These are phyloP conservation scores for Nakataea oryzae DNA, from an alignment of 2,329 filamentous ascomycete species.

Conservation along the genomic window DNA sequence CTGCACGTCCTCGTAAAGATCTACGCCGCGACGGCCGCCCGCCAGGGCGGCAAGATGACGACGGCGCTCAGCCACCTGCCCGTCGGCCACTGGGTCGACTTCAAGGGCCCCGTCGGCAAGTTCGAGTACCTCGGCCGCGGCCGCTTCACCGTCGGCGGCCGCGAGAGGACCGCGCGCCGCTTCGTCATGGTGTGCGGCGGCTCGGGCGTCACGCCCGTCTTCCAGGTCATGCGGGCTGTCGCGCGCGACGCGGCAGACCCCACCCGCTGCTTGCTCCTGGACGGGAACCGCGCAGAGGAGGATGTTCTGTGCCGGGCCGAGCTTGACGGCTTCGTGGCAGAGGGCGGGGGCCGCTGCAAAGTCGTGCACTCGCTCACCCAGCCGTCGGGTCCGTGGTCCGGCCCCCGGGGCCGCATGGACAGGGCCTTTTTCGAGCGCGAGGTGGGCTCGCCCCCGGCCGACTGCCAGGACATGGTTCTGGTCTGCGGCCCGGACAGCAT, in stretches of 20 bases:
- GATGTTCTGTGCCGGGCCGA: conserved; percentile 76
- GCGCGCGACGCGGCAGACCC: conserved; percentile 51
- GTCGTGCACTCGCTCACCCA: conserved; percentile 62
- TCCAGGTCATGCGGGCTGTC: conserved; percentile 68
- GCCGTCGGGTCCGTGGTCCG: conserved; percentile 54
- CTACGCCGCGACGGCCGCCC: conserved; percentile 51
- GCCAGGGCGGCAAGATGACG: conserved; percentile 69
- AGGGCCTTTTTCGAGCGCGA: conserved; percentile 51
- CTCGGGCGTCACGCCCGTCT: conserved; percentile 87
- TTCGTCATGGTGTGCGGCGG: conserved; percentile 86
- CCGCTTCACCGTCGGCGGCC: conserved; percentile 47
- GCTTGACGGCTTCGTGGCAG: conserved; percentile 50
- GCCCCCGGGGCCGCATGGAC: conserved; percentile 57
- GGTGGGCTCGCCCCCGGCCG: conserved; percentile 23
- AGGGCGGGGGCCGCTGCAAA: conserved; percentile 44
- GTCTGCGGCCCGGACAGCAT: conserved; percentile 71
- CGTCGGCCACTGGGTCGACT: conserved; percentile 63
- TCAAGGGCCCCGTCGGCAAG: conserved; percentile 82
- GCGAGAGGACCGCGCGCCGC: conserved; percentile 43
- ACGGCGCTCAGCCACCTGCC: conserved; percentile 64
- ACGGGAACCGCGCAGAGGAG: conserved; percentile 66
- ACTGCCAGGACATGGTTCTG: conserved; percentile 52
- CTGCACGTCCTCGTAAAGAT: conserved; percentile 76
- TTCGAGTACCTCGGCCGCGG: conserved; percentile 70
- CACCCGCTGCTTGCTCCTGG: conserved; percentile 61